Percentiles rank a stretch among this genome's conserved stretches.
Conservation (phyloP, 306 rosid species). For the Fragaria ananassa region DNA sequence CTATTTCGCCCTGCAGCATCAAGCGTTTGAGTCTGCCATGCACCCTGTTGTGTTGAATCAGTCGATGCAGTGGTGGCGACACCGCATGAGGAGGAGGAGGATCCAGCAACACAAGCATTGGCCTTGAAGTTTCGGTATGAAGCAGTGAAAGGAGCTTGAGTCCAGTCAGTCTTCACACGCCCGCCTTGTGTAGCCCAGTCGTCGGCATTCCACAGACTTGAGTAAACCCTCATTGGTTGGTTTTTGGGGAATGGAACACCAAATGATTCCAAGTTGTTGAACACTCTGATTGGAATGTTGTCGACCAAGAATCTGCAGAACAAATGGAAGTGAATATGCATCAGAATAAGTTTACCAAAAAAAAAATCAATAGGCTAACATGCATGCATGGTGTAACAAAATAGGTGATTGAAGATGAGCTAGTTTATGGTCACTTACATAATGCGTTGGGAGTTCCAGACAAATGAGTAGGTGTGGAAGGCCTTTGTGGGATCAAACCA, state of each 20-base stretch:
- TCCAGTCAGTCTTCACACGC: conserved; percentile 49
- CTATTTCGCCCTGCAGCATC: conserved; percentile 37
- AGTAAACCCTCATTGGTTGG: conserved; percentile 48
- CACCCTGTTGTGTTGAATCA: neutral
- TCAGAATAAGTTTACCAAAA: neutral
- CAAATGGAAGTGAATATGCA: neutral
- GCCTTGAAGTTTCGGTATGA: conserved; percentile 39
- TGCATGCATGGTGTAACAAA: neutral
- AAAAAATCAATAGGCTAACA: neutral
- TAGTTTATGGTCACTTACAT: conserved; percentile 25
- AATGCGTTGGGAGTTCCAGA: conserved; percentile 40
- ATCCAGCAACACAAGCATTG: conserved; percentile 30
- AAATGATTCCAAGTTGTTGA: conserved; percentile 35
- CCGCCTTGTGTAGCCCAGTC: conserved; percentile 61
- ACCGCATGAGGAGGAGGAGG: conserved; percentile 19
- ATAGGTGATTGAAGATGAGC: neutral
- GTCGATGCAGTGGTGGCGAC: conserved; percentile 7
- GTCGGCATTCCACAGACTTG: conserved; percentile 50
- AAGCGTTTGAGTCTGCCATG: conserved; percentile 34
- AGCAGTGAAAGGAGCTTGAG: conserved; percentile 48
- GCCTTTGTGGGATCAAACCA: conserved; percentile 53
- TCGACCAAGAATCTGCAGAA: conserved; percentile 36
- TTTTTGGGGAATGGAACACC: conserved; percentile 40
- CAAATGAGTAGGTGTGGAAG: conserved; percentile 47
- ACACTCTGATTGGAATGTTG: conserved; percentile 40